These are phyloP conservation scores for Boletus rubescentipes DNA, from an alignment of 768 basidiomycete genomes.

Conservation along the genomic window DNA sequence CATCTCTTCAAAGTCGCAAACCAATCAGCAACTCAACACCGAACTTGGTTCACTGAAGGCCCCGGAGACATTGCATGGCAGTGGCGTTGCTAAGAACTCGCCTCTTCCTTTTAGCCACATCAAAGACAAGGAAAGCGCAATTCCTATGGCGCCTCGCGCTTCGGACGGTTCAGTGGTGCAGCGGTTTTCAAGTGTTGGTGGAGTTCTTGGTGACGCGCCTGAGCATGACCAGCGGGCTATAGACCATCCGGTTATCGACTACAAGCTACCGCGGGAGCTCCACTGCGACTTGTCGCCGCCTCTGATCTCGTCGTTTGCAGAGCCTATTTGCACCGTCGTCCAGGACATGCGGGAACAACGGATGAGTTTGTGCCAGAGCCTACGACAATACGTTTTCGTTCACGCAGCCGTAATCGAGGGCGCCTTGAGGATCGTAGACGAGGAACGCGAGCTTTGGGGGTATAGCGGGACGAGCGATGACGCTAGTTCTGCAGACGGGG, in stretches of 20 bases:
- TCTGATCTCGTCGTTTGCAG: slow-evolving; percentile 58
- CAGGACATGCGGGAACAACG: slow-evolving; percentile 95
- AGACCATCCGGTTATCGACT: slow-evolving; percentile 42
- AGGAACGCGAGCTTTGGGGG: slow-evolving; percentile 50
- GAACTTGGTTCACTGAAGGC: neutral
- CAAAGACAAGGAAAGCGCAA: slow-evolving; percentile 1
- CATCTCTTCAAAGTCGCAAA: neutral
- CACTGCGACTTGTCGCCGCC: slow-evolving; percentile 56
- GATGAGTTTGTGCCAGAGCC: slow-evolving; percentile 94
- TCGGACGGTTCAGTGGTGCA: neutral
- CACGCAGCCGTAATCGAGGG: slow-evolving; percentile 86
- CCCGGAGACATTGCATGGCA: neutral
- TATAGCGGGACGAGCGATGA: slow-evolving; percentile 25
- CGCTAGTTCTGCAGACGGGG: slow-evolving; percentile 12
- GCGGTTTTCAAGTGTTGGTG: neutral
- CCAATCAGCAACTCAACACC: neutral
- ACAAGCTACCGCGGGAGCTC: slow-evolving; percentile 60
- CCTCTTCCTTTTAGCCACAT: neutral
- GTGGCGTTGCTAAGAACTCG: neutral
- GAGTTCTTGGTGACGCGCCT: neutral
- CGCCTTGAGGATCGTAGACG: slow-evolving; percentile 71
- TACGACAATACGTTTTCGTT: slow-evolving; percentile 93
- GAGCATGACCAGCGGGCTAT: slow-evolving; percentile 12
- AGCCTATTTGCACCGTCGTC: slow-evolving; percentile 79
- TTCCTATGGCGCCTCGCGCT: neutral